Base-by-base conservation (phyloP, 2,329 filamentous ascomycete genomes). In the Pseudogymnoascus sp. region DNA sequence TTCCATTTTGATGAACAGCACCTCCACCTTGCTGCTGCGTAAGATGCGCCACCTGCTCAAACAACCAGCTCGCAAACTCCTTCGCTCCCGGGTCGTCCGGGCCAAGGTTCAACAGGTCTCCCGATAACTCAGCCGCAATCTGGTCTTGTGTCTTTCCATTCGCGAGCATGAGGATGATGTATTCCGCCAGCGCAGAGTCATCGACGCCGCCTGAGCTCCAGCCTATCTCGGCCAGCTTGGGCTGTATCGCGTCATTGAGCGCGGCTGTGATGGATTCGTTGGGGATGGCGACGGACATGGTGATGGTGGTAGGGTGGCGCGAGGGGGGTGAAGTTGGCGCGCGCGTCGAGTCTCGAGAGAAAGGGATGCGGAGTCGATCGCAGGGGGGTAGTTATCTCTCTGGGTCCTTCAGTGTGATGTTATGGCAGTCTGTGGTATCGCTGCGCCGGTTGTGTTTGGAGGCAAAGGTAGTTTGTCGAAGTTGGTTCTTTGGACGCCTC, bases 151-250 rank as follows among this genome's bases (percentile, higher is more conserved):
- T 92, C 75, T 96, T 97, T 69, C 92, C 91, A 76, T 97, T 97
- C 65, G 90, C 90, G 33, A 99, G 84, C 93, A 97, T 97, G 65
- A 97, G 84, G 63, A 97, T 88, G 67, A 99, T 94, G 77, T 97
- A 99, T 77, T 99, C 94, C 63, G 92, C 88, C 63, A 99, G 84
- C 37, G 91, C 90, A 24, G 87, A 87, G 74, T 93, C 91, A 68
- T 90, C 88, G 61, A 77, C 77, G 64, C 87, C 89, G 67, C 88
- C 88, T 31, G 88, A 86, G 64, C 86, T 92, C 93, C 94, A 97
- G 70, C 92, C 93, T 67, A 92, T 87, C 76, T 99, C 93, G 63
- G 91, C 84, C 62, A 99, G 81, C 78, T 97, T 97, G 33, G 90
- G 88, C 75, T 94, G 90, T 65, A 97, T 92, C 41, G 87, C 87